A percentile compares a stretch with the other conserved stretches of the same genome.
Conservation (phyloP, 305 asterid genomes). For the Caryopteris hybrid region DNA sequence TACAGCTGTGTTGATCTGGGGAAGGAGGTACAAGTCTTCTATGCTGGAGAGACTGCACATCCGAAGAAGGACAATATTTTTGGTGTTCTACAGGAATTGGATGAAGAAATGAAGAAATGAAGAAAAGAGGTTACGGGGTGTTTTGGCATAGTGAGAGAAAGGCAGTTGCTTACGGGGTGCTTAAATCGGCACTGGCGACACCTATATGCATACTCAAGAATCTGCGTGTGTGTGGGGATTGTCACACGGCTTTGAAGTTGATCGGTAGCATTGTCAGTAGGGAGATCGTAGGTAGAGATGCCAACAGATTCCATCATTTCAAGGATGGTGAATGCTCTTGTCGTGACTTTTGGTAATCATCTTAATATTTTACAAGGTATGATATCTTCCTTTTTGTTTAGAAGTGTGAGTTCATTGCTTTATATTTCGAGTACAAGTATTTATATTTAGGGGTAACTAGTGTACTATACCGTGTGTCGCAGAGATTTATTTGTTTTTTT, state of each 20-base stretch:
- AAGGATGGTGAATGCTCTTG: conserved; percentile 61
- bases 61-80: conserved; percentile 52
- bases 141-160: conserved; percentile 89
- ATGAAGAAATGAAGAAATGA: conserved; percentile 60
- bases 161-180: conserved; percentile 76
- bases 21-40: conserved; percentile 53
- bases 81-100: conserved; percentile 42
- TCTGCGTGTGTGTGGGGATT: conserved; percentile 64
- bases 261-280: conserved; percentile 40
- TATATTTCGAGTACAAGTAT: no score
- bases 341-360: conserved; percentile 53
- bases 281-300: conserved; percentile 58
- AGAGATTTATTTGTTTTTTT: no score
- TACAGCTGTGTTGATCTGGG: conserved; percentile 62
- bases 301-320: conserved; percentile 63
- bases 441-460: no score
- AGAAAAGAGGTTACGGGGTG: no score
- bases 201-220: conserved; percentile 58
- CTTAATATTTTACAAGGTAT: neutral
- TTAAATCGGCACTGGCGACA: conserved; percentile 45
- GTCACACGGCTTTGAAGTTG: conserved; percentile 58
- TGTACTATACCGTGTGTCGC: no score
- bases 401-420: no score
- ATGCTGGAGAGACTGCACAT: conserved; percentile 58
- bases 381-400: neutral